A percentile compares a stretch with the other conserved stretches of the same genome.
Evolutionary conservation across 2,329 filamentous ascomycete species (phyloP).

Genomic region (Phyllosticta capitalensis): DNA sequence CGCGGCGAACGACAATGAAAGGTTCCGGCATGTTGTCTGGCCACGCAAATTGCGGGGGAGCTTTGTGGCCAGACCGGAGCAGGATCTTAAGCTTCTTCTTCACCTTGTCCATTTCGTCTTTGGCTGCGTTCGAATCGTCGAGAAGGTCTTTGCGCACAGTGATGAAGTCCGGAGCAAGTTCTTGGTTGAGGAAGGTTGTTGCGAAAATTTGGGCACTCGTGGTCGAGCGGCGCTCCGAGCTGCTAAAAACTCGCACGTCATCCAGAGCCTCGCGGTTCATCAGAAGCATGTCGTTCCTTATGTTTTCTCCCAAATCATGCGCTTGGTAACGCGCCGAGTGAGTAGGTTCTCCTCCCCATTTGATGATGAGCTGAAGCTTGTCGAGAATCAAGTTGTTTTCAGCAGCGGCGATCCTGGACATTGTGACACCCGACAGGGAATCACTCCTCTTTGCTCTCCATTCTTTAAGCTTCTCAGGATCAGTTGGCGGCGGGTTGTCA

Average conservation of each 20-base stretch:
- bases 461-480: conserved; percentile 18
- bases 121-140: conserved; percentile 95
- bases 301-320: conserved; percentile 87
- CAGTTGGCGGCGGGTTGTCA: conserved; percentile 1
- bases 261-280: conserved; percentile 88
- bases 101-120: conserved; percentile 98
- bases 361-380: conserved; percentile 94
- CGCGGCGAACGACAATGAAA: conserved; percentile 80
- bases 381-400: conserved; percentile 91
- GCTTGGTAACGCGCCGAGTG: conserved; percentile 95
- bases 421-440: conserved; percentile 79
- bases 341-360: conserved; percentile 97
- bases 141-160: conserved; percentile 86
- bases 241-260: conserved; percentile 90
- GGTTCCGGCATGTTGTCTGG: conserved; percentile 90
- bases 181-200: conserved; percentile 74
- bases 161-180: conserved; percentile 77
- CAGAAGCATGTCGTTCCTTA: conserved; percentile 87
- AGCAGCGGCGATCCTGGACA: conserved; percentile 86
- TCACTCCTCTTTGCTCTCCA: conserved; percentile 47
- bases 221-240: conserved; percentile 86
- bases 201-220: conserved; percentile 97
- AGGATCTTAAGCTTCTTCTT: conserved; percentile 98
- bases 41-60: conserved; percentile 96
- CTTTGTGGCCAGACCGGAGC: conserved; percentile 82